phyloP scores from a whole-genome alignment of 2,329 filamentous ascomycete genomes.

The Aureobasidium musti region DNA sequence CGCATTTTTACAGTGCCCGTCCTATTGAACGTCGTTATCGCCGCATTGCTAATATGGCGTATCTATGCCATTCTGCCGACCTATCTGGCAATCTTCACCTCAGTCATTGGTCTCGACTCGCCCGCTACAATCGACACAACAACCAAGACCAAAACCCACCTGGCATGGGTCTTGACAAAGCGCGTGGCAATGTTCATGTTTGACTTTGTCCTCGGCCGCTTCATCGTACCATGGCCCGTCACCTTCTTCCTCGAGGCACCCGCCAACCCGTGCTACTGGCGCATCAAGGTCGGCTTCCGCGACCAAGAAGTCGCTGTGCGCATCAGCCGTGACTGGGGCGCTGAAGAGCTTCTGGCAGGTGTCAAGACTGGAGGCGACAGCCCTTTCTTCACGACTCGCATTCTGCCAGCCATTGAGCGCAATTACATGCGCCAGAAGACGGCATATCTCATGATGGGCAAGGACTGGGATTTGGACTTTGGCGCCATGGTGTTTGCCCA shows the following conservation, averaged over 20 bases:
- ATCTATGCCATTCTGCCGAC: constrained; percentile 68
- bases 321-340: constrained; percentile 72
- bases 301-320: constrained; percentile 79
- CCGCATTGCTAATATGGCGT: constrained; percentile 66
- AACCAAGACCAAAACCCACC: constrained; percentile 58
- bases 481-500: constrained; percentile 74
- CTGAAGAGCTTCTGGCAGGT: constrained; percentile 56
- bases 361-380: constrained; percentile 57
- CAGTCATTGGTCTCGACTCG: constrained; percentile 66
- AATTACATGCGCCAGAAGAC: constrained; percentile 73
- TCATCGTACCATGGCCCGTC: constrained; percentile 51
- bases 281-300: constrained; percentile 73
- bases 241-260: constrained; percentile 62
- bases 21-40: constrained; percentile 70
- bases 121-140: constrained; percentile 65
- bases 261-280: constrained; percentile 69
- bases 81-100: constrained; percentile 68
- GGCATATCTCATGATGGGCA: constrained; percentile 82
- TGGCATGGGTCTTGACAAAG: constrained; percentile 59
- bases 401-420: constrained; percentile 69
- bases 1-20: constrained; percentile 81
- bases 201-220: constrained; percentile 63
- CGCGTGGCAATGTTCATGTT: constrained; percentile 68
- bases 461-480: constrained; percentile 87
- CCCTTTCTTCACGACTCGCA: constrained; percentile 60